A percentile compares a stretch with the other conserved stretches of the same genome.
Conservation (phyloP, 495 filamentous ascomycete genomes). For the Lophium mytilinum region DNA sequence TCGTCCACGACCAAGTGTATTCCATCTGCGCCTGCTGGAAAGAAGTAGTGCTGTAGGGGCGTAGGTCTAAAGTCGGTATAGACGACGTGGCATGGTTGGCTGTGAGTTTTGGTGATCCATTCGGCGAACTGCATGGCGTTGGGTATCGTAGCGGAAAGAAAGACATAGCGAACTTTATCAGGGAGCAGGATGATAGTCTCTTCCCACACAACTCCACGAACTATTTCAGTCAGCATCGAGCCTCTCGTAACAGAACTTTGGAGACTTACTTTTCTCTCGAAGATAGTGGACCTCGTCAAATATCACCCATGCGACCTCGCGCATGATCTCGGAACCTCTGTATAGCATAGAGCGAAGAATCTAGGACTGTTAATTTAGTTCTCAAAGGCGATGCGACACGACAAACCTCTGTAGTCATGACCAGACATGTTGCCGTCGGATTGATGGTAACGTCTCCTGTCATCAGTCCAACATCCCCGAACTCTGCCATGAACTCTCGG, state of each 20-base stretch:
- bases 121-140: slow-evolving; percentile 99
- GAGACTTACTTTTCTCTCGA: slow-evolving; percentile 62
- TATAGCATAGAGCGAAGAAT: slow-evolving; percentile 99
- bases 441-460: slow-evolving; percentile 99
- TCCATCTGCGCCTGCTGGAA: slow-evolving; percentile 85
- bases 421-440: slow-evolving; percentile 91
- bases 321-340: slow-evolving; percentile 96
- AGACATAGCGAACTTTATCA: slow-evolving; percentile 97
- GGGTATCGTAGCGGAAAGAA: slow-evolving; percentile 96
- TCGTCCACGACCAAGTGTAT: slow-evolving; percentile 95
- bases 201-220: slow-evolving; percentile 95
- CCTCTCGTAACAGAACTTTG: not conserved
- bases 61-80: slow-evolving; percentile 98
- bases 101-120: slow-evolving; percentile 95
- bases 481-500: slow-evolving; percentile 87
- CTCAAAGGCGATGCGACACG: not conserved
- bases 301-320: slow-evolving; percentile 93
- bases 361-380: slow-evolving; percentile 22
- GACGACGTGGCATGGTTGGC: slow-evolving; percentile 94
- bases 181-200: slow-evolving; percentile 96
- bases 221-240: slow-evolving; percentile 25
- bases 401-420: slow-evolving; percentile 87
- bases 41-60: slow-evolving; percentile 94
- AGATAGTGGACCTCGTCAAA: slow-evolving; percentile 99
- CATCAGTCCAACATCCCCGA: slow-evolving; percentile 96